Conservation (phyloP, 2,329 filamentous ascomycete species). For the Diaporthe ilicicola region DNA sequence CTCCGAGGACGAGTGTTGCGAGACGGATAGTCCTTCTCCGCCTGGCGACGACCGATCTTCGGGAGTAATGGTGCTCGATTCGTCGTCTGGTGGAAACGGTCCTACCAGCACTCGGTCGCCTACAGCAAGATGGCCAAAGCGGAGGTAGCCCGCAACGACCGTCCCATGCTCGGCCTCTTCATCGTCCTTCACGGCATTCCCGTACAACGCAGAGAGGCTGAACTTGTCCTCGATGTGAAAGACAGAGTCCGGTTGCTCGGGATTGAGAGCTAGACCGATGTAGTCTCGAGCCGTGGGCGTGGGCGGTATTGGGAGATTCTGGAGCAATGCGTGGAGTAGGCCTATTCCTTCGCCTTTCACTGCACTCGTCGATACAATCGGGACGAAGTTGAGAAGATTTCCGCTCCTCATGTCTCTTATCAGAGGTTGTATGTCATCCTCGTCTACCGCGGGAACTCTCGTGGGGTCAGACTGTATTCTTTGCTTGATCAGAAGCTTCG, state of each 20-base stretch:
- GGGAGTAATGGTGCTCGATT: slow-evolving; percentile 48
- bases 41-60: slow-evolving; percentile 58
- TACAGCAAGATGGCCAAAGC: slow-evolving; percentile 79
- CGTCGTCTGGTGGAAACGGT: slow-evolving; percentile 72
- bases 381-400: slow-evolving; percentile 66
- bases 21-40: slow-evolving; percentile 59
- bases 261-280: slow-evolving; percentile 63
- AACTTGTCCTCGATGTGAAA: slow-evolving; percentile 96
- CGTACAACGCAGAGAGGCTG: slow-evolving; percentile 72
- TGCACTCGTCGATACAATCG: slow-evolving; percentile 87
- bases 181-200: slow-evolving; percentile 51
- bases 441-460: slow-evolving; percentile 63
- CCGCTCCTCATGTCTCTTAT: slow-evolving; percentile 59
- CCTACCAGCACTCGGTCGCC: slow-evolving; percentile 83
- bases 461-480: slow-evolving; percentile 60
- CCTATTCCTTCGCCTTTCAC: slow-evolving; percentile 85
- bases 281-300: slow-evolving; percentile 62
- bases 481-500: slow-evolving; percentile 74
- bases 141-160: slow-evolving; percentile 86
- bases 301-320: slow-evolving; percentile 75
- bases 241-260: slow-evolving; percentile 68
- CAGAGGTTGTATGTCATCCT: slow-evolving; percentile 64
- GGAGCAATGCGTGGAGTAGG: slow-evolving; percentile 82
- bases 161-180: slow-evolving; percentile 61
- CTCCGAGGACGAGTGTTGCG: slow-evolving; percentile 62